phyloP scores from a whole-genome alignment of 148 eudicot species.

The Cornus suecica region DNA sequence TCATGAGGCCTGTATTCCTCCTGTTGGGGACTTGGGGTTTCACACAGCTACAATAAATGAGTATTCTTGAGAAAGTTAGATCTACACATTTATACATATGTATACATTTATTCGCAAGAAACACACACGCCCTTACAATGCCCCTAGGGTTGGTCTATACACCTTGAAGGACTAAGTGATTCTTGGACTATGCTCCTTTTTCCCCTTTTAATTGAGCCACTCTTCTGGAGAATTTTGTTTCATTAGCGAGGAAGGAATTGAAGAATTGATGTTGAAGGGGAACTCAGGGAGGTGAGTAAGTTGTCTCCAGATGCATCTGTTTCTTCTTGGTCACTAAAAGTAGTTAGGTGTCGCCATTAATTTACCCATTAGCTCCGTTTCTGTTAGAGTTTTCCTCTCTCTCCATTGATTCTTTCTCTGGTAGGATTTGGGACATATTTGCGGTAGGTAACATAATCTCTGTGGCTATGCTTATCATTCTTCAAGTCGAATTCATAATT shows the following conservation, averaged over 20 bases:
- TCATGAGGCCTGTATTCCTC: background rate
- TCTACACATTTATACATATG: no score
- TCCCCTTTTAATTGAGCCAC: background rate
- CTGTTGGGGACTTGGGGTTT: background rate
- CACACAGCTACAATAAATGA: background rate
- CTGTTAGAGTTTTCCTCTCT: no score
- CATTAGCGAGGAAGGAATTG: background rate
- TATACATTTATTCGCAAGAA: no score
- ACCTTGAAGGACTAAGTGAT: background rate
- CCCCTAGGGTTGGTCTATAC: no score
- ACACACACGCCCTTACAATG: no score
- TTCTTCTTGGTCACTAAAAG: no score
- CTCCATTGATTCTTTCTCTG: no score
- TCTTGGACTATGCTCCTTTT: background rate
- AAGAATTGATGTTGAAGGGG: background rate
- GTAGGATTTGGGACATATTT: background rate
- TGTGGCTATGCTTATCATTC: background rate
- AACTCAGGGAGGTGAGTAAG: background rate
- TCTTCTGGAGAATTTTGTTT: background rate
- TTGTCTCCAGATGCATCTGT: background rate
- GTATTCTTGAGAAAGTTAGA: background rate
- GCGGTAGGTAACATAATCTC: background rate
- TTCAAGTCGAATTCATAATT: background rate
- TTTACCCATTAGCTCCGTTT: no score
- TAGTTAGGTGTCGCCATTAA: background rate